phyloP scores from a whole-genome alignment of 108 stramenopile genomes.

The Fragilariopsis cylindrus region DNA sequence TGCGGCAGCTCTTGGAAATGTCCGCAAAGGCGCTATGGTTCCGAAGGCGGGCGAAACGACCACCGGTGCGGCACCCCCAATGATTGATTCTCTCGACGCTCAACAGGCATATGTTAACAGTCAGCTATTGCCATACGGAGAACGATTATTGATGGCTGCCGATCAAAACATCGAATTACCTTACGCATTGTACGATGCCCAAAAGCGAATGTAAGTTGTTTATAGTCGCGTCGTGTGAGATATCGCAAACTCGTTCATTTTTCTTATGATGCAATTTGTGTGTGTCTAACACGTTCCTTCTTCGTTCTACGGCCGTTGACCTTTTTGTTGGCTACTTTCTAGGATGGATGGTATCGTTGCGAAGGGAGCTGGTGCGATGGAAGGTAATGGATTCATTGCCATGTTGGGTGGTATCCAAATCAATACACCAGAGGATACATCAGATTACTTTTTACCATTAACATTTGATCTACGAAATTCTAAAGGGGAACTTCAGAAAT shows the following conservation, averaged over 20 bases:
- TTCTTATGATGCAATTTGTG: too few species aligned
- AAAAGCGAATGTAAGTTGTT: constrained; percentile 31
- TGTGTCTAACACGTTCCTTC: too few species aligned
- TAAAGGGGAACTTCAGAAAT: constrained; percentile 35
- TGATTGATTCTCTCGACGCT: constrained; percentile 45
- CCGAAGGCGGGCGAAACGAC: constrained; percentile 18
- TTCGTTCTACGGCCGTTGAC: too few species aligned
- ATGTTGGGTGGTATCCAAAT: constrained; percentile 63
- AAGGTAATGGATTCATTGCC: constrained; percentile 50
- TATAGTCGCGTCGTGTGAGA: too few species aligned
- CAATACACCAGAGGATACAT: constrained; percentile 47
- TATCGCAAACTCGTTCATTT: too few species aligned
- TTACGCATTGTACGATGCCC: constrained; percentile 51
- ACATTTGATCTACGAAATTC: constrained; percentile 50
- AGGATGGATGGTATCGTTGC: constrained; percentile 46
- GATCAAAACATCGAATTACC: constrained; percentile 54
- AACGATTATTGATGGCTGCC: constrained; percentile 40
- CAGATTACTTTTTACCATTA: constrained; percentile 65
- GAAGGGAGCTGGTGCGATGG: constrained; percentile 47
- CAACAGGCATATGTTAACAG: constrained; percentile 55
- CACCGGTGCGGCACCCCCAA: constrained; percentile 5
- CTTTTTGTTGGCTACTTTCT: too few species aligned
- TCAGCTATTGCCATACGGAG: constrained; percentile 48
- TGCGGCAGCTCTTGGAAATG: constrained; percentile 46
- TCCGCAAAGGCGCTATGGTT: constrained; percentile 40